Evolutionary conservation across 495 filamentous ascomycete genomes (phyloP).

Genomic region (Hypoxylon rickii): DNA sequence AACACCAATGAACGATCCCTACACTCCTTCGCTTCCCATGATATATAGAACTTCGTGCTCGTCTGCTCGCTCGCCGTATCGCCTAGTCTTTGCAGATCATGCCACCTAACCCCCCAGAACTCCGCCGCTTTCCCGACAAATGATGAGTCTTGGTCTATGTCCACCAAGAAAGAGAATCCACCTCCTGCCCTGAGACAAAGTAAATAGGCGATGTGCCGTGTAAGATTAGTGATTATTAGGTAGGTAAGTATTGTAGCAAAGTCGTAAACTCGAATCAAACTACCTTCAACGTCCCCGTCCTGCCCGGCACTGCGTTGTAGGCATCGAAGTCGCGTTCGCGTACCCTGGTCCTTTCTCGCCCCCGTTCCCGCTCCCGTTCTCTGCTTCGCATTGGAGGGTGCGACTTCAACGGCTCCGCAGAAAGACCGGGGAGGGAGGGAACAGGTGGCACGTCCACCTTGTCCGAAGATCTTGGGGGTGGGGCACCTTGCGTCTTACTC

Average conservation of each 20-base stretch:
- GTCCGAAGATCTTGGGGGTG: slow-evolving; percentile 14
- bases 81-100: not conserved
- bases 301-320: slow-evolving; percentile 38
- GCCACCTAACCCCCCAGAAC: slow-evolving; percentile 8
- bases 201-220: slow-evolving; percentile 6
- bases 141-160: slow-evolving; percentile 3
- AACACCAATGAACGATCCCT: not conserved
- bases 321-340: slow-evolving; percentile 35
- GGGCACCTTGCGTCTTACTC: slow-evolving; percentile 35
- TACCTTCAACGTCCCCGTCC: slow-evolving; percentile 38
- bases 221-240: slow-evolving; percentile 18
- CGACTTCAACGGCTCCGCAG: slow-evolving; percentile 4
- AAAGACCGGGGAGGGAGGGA: slow-evolving; percentile 15
- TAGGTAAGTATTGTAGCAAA: no score
- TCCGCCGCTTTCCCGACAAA: slow-evolving; percentile 18
- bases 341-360: slow-evolving; percentile 22
- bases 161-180: slow-evolving; percentile 5
- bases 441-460: slow-evolving; percentile 23
- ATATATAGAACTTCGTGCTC: slow-evolving; percentile 11
- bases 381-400: slow-evolving; percentile 17
- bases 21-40: slow-evolving; percentile 6
- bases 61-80: slow-evolving; percentile 12
- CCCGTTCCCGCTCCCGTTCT: slow-evolving; percentile 22
- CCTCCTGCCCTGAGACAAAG: not conserved
- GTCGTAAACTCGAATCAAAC: slow-evolving; percentile 21